Base-by-base conservation (phyloP, 75 land plant species). In the Pinus taeda region DNA sequence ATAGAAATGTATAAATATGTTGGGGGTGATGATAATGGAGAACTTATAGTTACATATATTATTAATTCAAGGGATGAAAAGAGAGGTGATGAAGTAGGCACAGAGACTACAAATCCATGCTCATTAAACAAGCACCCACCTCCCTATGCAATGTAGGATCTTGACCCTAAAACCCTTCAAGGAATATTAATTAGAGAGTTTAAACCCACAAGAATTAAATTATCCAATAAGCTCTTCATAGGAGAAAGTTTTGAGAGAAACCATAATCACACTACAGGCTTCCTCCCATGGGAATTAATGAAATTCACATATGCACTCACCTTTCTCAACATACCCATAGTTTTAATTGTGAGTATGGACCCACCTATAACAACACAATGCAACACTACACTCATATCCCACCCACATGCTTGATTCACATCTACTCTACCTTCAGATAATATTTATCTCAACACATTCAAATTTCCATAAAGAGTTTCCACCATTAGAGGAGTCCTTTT, bases 301-400 rank as follows among this genome's bases (percentile, higher is more conserved):
- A 67, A 62, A 74, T 77, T 74, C 0, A 69, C 55, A 69, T 93
- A 87, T n/a, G 89, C 93, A 6, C 82, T 76, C 56, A 86, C 86
- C 59, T 75, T 80, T 26, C 88, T 72, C 61, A 93, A 75, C 39
- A 87, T 74, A 78, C 79, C 80, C 17, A 86, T 90, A 30, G 76
- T 58, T 75, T 87, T 86, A 22, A 74, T 39, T 0, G 84, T 77
- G 33, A 75, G 18, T 21, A 17, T 7, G 26, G 89, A 78, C 20
- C 87, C 83, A 18, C 87, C 89, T n/a, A 72, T 63, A 13, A 75
- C 89, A 3, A 84, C 89, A 74, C 80, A 87, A 77, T 93, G 96
- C 49, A 93, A 87, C 21, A 92, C 90, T 29, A 92, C 88, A 26
- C 78, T 76, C 57, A 76, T 73, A 67, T 86, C 92, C 0, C 79